Base-by-base conservation (phyloP, 805 yeast species). In the Candida fluviatilis region DNA sequence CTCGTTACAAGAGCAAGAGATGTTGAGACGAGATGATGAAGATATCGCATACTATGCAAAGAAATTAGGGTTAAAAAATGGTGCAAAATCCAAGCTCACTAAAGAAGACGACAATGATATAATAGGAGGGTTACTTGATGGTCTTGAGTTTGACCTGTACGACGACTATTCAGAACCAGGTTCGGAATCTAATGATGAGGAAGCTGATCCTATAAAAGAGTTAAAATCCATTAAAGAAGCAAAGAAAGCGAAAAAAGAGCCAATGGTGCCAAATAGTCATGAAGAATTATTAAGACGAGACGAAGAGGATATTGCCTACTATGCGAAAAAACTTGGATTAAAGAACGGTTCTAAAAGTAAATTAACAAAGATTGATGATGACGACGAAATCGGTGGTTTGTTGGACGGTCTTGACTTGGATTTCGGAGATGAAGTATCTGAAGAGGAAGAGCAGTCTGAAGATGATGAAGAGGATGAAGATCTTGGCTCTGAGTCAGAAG, bases 41-140 rank as follows among this genome's bases (percentile, higher is more conserved):
- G 95, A 89, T 37, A 80, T 84, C 63, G 77, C 73, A 32, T 86
- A 82, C 53, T 89, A 87, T 55, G 89, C 96, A 4, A 82, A 82
- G 45, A 81, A 84, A 50, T 66, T 89, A 7, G 93, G 93, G 1
- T 55, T 84, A 48, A 68, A 66, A 39, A 79, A 78, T 45, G 75
- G 77, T 0, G 71, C 69, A 38, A 67, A 66, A 11, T 39, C 60
- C 6, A 61, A 56, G 34, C 64, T 81, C 34, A 62, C 69, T 27
- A 73, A 73, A 43, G 54, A 54, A 3, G 80, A 71, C 28, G 87
- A 78, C 12, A 84, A 82, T 51, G 95, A 87, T 58, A 75, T 82
- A 3, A 66, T 88, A 34, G 95, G 84, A 34, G 93, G 88, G 13
- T 55, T 88, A 17, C 62, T 88, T 4, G 95, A 85, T 36, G 95